Conservation (phyloP, 1,284 basidiomycete genomes). For the Cryptococcus sp. region DNA sequence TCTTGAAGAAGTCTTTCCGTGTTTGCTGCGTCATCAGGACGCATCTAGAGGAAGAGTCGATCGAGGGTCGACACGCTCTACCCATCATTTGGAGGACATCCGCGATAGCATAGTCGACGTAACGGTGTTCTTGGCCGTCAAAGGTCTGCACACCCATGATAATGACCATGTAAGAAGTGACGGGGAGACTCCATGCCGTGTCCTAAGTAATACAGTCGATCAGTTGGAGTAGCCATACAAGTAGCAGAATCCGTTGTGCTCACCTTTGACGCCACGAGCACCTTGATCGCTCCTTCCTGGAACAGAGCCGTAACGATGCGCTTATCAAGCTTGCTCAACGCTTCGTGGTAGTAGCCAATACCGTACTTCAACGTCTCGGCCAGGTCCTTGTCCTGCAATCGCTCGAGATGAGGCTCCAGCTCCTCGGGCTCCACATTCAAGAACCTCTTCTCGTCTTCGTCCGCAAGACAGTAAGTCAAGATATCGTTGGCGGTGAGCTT, state of each 20-base stretch:
- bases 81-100: slow-evolving; percentile 99
- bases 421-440: slow-evolving; percentile 84
- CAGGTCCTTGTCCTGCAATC: slow-evolving; percentile 75
- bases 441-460: slow-evolving; percentile 82
- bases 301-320: slow-evolving; percentile 92
- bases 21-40: slow-evolving; percentile 97
- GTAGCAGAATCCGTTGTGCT: slow-evolving; percentile 18
- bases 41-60: slow-evolving; percentile 85
- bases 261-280: slow-evolving; percentile 89
- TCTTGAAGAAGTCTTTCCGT: slow-evolving; percentile 97
- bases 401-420: slow-evolving; percentile 84
- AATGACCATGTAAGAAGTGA: slow-evolving; percentile 94
- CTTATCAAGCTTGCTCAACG: slow-evolving; percentile 86
- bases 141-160: slow-evolving; percentile 98
- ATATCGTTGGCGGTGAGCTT: slow-evolving; percentile 90
- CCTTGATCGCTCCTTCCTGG: slow-evolving; percentile 90
- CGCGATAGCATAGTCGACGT: slow-evolving; percentile 96
- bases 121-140: slow-evolving; percentile 94
- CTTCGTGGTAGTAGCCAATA: slow-evolving; percentile 95
- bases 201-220: slow-evolving; percentile 60
- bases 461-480: slow-evolving; percentile 83
- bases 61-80: slow-evolving; percentile 81
- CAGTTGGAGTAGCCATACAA: neutral
- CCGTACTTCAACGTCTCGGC: slow-evolving; percentile 84
- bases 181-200: slow-evolving; percentile 91